Conservation (phyloP, 805 yeast species). For the Ogataea glucozyma region DNA sequence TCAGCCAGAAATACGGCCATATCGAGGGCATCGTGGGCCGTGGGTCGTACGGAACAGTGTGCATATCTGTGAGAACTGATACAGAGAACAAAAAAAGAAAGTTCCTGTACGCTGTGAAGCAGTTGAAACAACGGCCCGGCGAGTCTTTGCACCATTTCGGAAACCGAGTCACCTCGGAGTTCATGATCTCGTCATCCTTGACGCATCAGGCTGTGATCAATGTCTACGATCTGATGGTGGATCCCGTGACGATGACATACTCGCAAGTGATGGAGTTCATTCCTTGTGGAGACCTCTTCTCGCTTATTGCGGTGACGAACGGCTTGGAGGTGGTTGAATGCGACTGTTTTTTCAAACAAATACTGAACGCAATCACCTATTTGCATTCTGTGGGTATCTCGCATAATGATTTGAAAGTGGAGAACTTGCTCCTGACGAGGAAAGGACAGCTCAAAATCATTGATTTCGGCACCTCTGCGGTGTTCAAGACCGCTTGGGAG, state of each 20-base stretch:
- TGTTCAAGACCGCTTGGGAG: constrained; percentile 90
- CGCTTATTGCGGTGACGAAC: constrained; percentile 53
- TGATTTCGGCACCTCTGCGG: constrained; percentile 91
- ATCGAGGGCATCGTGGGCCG: constrained; percentile 50
- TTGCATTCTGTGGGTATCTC: constrained; percentile 93
- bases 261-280: constrained; percentile 95
- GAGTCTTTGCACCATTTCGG: constrained; percentile 60
- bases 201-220: constrained; percentile 75
- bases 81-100: constrained; percentile 42
- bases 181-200: constrained; percentile 78
- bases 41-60: constrained; percentile 51
- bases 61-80: constrained; percentile 43
- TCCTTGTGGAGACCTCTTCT: constrained; percentile 79
- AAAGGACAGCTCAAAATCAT: constrained; percentile 68
- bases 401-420: constrained; percentile 91
- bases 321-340: constrained; percentile 66
- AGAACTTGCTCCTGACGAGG: constrained; percentile 71
- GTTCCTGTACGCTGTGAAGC: constrained; percentile 71
- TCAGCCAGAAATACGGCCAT: constrained; percentile 51
- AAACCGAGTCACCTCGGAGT: constrained; percentile 83
- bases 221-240: constrained; percentile 78
- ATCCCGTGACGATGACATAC: constrained; percentile 65
- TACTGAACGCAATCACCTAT: constrained; percentile 76
- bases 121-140: constrained; percentile 59
- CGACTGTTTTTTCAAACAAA: constrained; percentile 88